phyloP scores from a whole-genome alignment of 2,329 filamentous ascomycete genomes.

The Colletotrichum orbiculare region DNA sequence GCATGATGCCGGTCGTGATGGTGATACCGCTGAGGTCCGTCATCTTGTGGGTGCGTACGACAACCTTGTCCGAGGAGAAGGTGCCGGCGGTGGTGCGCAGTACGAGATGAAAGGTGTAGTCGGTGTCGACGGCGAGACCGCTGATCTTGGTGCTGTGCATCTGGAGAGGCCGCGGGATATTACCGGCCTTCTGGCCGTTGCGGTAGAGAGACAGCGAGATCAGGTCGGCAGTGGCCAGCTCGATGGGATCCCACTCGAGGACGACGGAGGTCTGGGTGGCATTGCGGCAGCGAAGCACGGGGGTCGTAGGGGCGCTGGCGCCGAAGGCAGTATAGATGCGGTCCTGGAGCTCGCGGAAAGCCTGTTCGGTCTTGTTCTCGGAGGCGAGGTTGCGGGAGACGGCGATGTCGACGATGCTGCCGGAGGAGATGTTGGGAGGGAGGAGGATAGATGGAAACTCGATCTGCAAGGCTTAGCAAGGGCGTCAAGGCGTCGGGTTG shows the following conservation, averaged over 20 bases:
- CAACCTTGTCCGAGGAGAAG: constrained; percentile 83
- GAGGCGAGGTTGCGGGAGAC: constrained; percentile 87
- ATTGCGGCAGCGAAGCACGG: constrained; percentile 90
- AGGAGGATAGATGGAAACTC: constrained; percentile 98
- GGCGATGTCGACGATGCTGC: constrained; percentile 97
- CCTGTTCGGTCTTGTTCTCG: constrained; percentile 77
- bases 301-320: constrained; percentile 78
- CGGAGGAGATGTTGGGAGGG: constrained; percentile 92
- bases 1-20: constrained; percentile 89
- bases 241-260: constrained; percentile 96
- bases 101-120: constrained; percentile 94
- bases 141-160: constrained; percentile 98
- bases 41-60: constrained; percentile 96
- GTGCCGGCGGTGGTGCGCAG: constrained; percentile 92
- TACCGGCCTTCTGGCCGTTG: constrained; percentile 96
- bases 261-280: constrained; percentile 98
- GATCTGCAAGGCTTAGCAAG: constrained; percentile 70
- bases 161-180: constrained; percentile 86
- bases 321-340: constrained; percentile 91
- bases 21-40: constrained; percentile 96
- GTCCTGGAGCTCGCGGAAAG: constrained; percentile 88
- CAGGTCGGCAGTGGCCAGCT: constrained; percentile 91
- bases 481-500: background rate
- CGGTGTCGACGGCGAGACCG: constrained; percentile 93
- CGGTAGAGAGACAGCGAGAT: constrained; percentile 91